Percentiles rank a stretch among this genome's conserved stretches.
These are phyloP conservation scores for Exidia glandulosa DNA, from an alignment of 768 basidiomycete genomes.

Conservation along the genomic window DNA sequence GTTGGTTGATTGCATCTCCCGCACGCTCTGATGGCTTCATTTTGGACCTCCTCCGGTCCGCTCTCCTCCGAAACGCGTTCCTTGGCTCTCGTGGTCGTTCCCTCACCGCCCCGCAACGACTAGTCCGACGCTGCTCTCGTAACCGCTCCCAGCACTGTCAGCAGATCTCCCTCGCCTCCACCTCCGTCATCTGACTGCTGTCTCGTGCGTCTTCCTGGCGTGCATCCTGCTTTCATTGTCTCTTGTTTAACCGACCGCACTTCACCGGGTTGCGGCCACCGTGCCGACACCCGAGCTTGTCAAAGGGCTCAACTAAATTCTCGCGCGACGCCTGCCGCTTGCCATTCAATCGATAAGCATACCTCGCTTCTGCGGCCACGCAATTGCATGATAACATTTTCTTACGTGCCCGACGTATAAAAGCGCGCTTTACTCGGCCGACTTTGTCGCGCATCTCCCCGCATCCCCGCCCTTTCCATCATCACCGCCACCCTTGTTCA, in stretches of 20 bases:
- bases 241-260: not conserved
- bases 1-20: not conserved
- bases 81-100: not conserved
- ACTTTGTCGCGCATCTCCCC: not conserved
- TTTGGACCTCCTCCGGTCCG: not conserved
- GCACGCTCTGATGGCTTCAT: not conserved
- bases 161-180: no score
- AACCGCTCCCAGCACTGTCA: no score
- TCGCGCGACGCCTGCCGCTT: not conserved
- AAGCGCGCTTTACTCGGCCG: not conserved
- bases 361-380: not conserved
- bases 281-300: not conserved
- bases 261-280: not conserved
- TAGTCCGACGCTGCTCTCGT: no score
- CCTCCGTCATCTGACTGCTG: not conserved
- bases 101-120: no score
- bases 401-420: not conserved
- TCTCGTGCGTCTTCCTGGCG: no score
- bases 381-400: not conserved
- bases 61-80: not conserved
- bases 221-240: no score
- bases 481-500: not conserved
- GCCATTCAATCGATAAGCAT: not conserved
- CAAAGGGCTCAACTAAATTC: not conserved
- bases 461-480: not conserved